Evolutionary conservation across 2,329 filamentous ascomycete species (phyloP), one percentile per base, ranked within the genome.

Genomic region (Aspergillus aculeatus): DNA sequence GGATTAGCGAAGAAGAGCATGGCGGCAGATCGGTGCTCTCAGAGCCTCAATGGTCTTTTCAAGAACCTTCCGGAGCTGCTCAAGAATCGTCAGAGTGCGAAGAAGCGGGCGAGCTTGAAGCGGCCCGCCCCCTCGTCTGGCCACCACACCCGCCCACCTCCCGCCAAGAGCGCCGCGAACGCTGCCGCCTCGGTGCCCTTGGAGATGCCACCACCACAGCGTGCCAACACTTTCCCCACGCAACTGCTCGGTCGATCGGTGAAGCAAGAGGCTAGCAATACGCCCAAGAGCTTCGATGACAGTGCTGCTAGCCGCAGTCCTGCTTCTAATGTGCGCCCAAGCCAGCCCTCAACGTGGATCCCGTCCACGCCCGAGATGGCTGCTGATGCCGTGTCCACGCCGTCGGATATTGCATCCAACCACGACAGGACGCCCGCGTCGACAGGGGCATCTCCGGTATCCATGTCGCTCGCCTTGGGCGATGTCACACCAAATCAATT

Each of bases 21-120:
- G 82, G 92, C 93, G 38, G 95, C 95, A 3, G 92, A 97, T 72
- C 84, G 91, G 62, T 95, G 96, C 69, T 91, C 90, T 1, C 83
- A 82, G 50, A 89, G 91, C 47, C 82, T 99, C 29, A 85, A 87
- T 71, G 82, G 83, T 52, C 82, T 97, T 7, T 97, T 98, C 72
- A 90, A 95, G 61, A 86, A 92, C 70, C 77, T 98, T 1, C 92
- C 93, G 1, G 88, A 89, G 54, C 84, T 84, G 58, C 79, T 96
- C 35, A 88, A 87, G 67, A 80, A 84, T 57, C 73, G 78, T 35
- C 77, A 82, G 59, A 80, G 76, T 51, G 77, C 78, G 16, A 78
- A 78, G 50, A 71, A 77, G 7, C 73, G 77, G n/a, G 76, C 75
- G 32, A 80, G 78, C 60, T 79, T 83, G 64, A 82, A 84, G 63